Conservation (phyloP, 1,284 basidiomycete genomes). For the Sphaerobolus stellatus region DNA sequence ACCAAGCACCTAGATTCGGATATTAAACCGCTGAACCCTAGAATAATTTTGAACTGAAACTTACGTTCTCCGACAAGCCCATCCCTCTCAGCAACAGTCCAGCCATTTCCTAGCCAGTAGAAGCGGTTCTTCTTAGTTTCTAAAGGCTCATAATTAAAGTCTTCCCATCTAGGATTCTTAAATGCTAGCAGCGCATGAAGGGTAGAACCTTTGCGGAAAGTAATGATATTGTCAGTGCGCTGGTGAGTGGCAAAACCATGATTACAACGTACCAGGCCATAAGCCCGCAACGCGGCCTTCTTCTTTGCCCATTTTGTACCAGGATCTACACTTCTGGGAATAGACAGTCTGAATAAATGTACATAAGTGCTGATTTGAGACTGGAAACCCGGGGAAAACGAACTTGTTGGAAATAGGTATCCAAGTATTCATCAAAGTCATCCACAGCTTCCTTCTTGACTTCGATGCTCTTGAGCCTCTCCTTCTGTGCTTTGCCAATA, state of each 20-base stretch:
- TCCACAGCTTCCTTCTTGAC: constrained; percentile 56
- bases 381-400: constrained; percentile 7
- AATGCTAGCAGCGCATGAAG: constrained; percentile 52
- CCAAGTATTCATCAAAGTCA: constrained; percentile 52
- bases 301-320: constrained; percentile 63
- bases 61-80: constrained; percentile 44
- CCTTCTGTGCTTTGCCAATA: constrained; percentile 57
- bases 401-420: constrained; percentile 52
- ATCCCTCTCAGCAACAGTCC: constrained; percentile 44
- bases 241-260: background rate
- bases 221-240: background rate
- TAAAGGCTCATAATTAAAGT: constrained; percentile 53
- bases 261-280: constrained; percentile 57
- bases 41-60: constrained; percentile 22
- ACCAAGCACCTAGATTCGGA: constrained; percentile 46
- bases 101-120: constrained; percentile 61
- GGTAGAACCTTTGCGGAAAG: constrained; percentile 45
- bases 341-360: constrained; percentile 50
- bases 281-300: constrained; percentile 57
- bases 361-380: background rate
- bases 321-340: constrained; percentile 57
- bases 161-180: constrained; percentile 62
- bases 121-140: constrained; percentile 46
- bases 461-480: constrained; percentile 58
- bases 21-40: background rate